These are phyloP conservation scores for Cubamyces sp. DNA, from an alignment of 768 basidiomycete species.

Conservation along the genomic window DNA sequence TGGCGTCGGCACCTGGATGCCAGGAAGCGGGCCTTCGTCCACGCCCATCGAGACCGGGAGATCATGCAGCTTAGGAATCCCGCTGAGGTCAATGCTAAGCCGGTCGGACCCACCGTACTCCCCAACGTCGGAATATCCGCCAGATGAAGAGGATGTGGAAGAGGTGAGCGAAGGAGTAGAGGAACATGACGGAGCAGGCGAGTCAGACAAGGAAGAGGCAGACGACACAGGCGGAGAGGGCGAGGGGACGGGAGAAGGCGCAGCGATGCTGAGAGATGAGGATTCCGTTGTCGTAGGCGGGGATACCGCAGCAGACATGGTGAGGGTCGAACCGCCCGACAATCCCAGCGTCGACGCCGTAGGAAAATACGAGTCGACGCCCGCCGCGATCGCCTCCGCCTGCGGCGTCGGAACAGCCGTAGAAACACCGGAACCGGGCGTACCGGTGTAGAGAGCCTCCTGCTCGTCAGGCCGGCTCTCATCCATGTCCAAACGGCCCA, in stretches of 20 bases:
- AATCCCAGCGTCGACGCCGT: conserved; percentile 7
- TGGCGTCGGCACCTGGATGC: background rate
- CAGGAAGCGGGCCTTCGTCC: conserved; percentile 8
- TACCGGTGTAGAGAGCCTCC: conserved; percentile 2
- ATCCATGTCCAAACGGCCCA: conserved; percentile 67
- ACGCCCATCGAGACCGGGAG: conserved; percentile 4
- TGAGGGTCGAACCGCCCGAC: background rate
- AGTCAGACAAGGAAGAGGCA: conserved; percentile 13
- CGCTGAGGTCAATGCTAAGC: conserved; percentile 9
- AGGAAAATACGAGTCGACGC: conserved; percentile 23
- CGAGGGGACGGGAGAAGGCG: conserved; percentile 13
- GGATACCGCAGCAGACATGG: background rate
- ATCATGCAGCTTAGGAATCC: background rate
- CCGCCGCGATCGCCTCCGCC: background rate
- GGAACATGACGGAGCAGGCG: conserved; percentile 15
- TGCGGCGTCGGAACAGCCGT: conserved; percentile 27
- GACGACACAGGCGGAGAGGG: conserved; percentile 19
- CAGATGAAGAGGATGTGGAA: conserved; percentile 23
- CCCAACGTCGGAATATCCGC: conserved; percentile 7
- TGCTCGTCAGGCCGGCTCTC: conserved; percentile 18
- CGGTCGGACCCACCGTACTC: conserved; percentile 7
- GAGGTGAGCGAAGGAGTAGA: conserved; percentile 30
- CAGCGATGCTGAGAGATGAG: background rate
- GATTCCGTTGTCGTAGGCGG: conserved; percentile 3
- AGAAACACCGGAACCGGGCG: conserved; percentile 16